These are phyloP conservation scores for Dunaliella primolecta DNA, from an alignment of 139 green algal genomes.

Conservation along the genomic window DNA sequence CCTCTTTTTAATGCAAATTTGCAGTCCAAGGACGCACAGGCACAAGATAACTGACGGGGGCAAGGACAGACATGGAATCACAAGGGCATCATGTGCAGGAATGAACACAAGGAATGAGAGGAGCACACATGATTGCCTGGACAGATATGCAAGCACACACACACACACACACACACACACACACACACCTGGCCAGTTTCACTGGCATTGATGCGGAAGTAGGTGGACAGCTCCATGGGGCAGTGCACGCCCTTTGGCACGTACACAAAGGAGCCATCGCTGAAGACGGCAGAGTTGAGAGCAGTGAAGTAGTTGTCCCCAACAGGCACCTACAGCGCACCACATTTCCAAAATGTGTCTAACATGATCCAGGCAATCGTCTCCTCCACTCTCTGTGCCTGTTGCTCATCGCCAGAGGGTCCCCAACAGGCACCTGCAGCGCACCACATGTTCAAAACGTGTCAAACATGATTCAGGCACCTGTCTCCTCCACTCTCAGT, in stretches of 20 bases:
- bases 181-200: constrained; percentile 84
- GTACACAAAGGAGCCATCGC: constrained; percentile 97
- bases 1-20: too few relatives aligned
- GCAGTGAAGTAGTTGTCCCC: constrained; percentile 98
- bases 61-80: too few relatives aligned
- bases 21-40: too few relatives aligned
- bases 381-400: too few relatives aligned
- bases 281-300: constrained; percentile 97
- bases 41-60: too few relatives aligned
- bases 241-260: constrained; percentile 93
- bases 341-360: neutral
- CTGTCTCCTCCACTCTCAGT: too few relatives aligned
- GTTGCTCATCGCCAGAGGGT: too few relatives aligned
- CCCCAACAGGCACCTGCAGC: constrained; percentile 73
- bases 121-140: too few relatives aligned
- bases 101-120: too few relatives aligned
- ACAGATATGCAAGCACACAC: neutral
- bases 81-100: too few relatives aligned
- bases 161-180: constrained; percentile 9
- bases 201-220: constrained; percentile 98
- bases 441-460: neutral
- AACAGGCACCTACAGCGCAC: constrained; percentile 66
- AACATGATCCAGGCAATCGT: neutral
- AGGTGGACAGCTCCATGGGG: constrained; percentile 99
- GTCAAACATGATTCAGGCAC: neutral